Percentiles rank a stretch among this genome's conserved stretches.
These are phyloP conservation scores for Datura wrightii DNA, from an alignment of 257 asterid species.

Conservation along the genomic window DNA sequence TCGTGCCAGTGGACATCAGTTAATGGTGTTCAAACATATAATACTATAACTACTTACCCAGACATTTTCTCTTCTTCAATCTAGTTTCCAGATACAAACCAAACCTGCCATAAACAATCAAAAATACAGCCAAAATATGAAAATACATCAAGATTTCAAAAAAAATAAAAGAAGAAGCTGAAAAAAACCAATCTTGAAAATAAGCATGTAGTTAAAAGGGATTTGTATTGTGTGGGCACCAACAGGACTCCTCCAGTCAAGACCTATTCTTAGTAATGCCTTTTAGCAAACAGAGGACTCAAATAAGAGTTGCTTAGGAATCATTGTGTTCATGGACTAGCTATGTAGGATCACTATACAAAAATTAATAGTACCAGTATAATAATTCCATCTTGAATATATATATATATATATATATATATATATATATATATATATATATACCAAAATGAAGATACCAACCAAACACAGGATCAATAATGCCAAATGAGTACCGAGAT, in stretches of 20 bases:
- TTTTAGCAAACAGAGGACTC: background rate
- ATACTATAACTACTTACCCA: conserved; percentile 9
- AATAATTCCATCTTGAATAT: background rate
- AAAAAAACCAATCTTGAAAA: background rate
- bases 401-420: background rate
- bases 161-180: background rate
- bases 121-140: background rate
- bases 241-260: background rate
- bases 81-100: background rate
- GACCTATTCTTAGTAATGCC: background rate
- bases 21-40: background rate
- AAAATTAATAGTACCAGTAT: background rate
- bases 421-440: background rate
- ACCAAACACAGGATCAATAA: background rate
- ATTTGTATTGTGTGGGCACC: background rate
- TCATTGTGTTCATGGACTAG: background rate
- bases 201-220: background rate
- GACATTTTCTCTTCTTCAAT: conserved; percentile 22
- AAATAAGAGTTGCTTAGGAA: background rate
- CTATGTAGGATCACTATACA: background rate
- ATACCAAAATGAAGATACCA: background rate
- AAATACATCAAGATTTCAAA: background rate
- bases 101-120: conserved; percentile 1
- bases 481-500: background rate
- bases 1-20: background rate